Percentiles rank a stretch among this genome's conserved stretches.
phyloP scores from a whole-genome alignment of 202 grass and related monocot genomes.

The Tripidium arundinaceum region DNA sequence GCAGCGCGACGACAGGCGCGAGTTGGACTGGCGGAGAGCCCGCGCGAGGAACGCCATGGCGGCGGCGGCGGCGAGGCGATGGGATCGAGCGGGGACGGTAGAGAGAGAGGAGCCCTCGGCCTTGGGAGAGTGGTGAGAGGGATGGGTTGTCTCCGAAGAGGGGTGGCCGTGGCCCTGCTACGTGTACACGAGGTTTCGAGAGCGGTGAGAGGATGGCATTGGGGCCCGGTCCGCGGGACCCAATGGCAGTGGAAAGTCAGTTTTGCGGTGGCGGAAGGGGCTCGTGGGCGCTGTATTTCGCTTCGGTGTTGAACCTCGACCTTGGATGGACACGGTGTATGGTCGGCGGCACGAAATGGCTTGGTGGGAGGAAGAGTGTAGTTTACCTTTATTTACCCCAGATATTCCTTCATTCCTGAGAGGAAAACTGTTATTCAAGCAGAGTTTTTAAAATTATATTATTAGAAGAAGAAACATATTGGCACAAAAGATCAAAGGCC shows the following conservation, averaged over 20 bases:
- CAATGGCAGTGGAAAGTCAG: rapidly evolving
- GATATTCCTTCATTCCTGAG: too few species aligned
- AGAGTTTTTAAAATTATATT: too few species aligned
- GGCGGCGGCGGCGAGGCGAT: slow-evolving; percentile 29
- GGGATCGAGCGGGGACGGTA: slow-evolving; percentile 29
- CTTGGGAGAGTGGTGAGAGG: slow-evolving; percentile 9
- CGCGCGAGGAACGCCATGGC: slow-evolving; percentile 78
- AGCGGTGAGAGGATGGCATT: background rate
- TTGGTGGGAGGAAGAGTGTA: background rate
- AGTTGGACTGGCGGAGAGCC: slow-evolving; percentile 64
- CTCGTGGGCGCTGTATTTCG: background rate
- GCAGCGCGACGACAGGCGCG: slow-evolving; percentile 30
- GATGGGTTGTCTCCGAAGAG: background rate
- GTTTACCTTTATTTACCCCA: too few species aligned
- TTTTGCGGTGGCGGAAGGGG: background rate
- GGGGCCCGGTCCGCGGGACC: rapidly evolving
- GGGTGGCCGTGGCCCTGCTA: background rate
- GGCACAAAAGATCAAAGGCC: too few species aligned
- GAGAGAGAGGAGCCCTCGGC: slow-evolving; percentile 20
- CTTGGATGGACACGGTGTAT: slow-evolving; percentile 7
- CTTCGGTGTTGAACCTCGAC: background rate
- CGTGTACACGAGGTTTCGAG: background rate
- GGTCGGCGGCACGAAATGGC: background rate
- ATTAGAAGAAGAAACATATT: too few species aligned
- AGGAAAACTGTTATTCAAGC: too few species aligned